phyloP scores from a whole-genome alignment of 2,329 filamentous ascomycete species.

The Colletotrichum sidae region DNA sequence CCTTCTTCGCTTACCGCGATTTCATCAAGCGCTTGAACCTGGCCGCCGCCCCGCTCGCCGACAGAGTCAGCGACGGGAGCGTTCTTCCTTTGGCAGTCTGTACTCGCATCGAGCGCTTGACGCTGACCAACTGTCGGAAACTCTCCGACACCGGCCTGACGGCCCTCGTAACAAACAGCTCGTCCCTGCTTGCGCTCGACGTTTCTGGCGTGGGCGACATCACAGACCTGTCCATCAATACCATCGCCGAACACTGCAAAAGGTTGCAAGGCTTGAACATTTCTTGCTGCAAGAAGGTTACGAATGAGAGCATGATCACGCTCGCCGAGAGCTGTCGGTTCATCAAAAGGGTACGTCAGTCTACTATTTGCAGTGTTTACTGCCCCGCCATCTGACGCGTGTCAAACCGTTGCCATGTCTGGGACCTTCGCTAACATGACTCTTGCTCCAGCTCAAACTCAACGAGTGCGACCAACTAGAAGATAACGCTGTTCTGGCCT shows the following conservation, averaged over 20 bases:
- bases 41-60: constrained; percentile 72
- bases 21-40: constrained; percentile 94
- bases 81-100: constrained; percentile 84
- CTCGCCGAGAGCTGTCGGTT: constrained; percentile 86
- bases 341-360: constrained; percentile 79
- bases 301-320: constrained; percentile 84
- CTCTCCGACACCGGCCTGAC: constrained; percentile 88
- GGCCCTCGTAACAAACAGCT: constrained; percentile 81
- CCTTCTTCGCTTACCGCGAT: constrained; percentile 89
- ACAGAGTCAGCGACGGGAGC: constrained; percentile 87
- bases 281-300: constrained; percentile 84
- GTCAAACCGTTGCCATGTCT: neutral
- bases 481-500: constrained; percentile 84
- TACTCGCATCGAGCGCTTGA: constrained; percentile 92
- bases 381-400: neutral
- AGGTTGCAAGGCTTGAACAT: constrained; percentile 94
- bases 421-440: constrained; percentile 44
- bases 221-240: constrained; percentile 82
- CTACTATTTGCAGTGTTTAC: no score
- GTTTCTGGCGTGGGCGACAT: constrained; percentile 87
- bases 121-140: constrained; percentile 87
- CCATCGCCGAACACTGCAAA: constrained; percentile 83
- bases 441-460: constrained; percentile 78
- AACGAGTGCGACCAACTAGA: constrained; percentile 91
- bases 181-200: constrained; percentile 87